These are phyloP conservation scores for Chrysanthemum makinoi DNA, from an alignment of 129 eudicot species.

Conservation along the genomic window DNA sequence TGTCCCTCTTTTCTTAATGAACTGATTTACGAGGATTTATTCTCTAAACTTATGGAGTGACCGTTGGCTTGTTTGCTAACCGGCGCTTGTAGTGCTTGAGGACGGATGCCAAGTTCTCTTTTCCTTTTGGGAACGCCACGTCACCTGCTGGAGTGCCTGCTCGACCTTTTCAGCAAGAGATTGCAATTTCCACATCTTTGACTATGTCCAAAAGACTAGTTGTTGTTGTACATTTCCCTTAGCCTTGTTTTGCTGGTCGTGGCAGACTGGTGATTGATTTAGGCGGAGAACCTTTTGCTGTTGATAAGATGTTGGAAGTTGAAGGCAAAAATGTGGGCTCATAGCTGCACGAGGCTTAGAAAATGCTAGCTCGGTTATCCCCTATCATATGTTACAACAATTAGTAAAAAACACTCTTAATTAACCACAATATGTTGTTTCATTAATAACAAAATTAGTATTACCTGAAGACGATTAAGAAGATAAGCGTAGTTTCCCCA, in stretches of 20 bases:
- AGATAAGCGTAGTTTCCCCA: conserved; percentile 95
- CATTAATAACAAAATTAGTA: too few species aligned
- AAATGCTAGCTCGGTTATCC: conserved; percentile 73
- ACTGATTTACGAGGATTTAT: too few species aligned
- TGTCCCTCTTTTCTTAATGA: too few species aligned
- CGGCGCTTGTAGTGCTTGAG: too few species aligned
- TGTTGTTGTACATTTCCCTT: conserved; percentile 72
- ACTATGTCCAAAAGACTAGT: conserved; percentile 60
- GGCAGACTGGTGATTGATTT: conserved; percentile 29
- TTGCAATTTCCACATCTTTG: not conserved
- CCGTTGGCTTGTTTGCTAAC: too few species aligned
- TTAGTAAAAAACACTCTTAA: too few species aligned
- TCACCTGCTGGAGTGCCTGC: not conserved
- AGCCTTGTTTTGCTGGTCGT: conserved; percentile 58
- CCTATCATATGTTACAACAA: conserved; percentile 8
- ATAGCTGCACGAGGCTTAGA: conserved; percentile 50
- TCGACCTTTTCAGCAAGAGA: too few species aligned
- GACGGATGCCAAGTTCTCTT: too few species aligned
- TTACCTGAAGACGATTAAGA: conserved; percentile 84
- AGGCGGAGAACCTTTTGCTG: conserved; percentile 35
- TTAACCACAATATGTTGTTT: too few species aligned
- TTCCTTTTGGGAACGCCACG: not conserved
- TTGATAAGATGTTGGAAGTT: conserved; percentile 53
- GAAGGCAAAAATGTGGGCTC: conserved; percentile 83
- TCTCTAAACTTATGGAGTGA: not conserved